phyloP scores from a whole-genome alignment of 1,284 basidiomycete genomes.

The Tylopilus orsonianus region DNA sequence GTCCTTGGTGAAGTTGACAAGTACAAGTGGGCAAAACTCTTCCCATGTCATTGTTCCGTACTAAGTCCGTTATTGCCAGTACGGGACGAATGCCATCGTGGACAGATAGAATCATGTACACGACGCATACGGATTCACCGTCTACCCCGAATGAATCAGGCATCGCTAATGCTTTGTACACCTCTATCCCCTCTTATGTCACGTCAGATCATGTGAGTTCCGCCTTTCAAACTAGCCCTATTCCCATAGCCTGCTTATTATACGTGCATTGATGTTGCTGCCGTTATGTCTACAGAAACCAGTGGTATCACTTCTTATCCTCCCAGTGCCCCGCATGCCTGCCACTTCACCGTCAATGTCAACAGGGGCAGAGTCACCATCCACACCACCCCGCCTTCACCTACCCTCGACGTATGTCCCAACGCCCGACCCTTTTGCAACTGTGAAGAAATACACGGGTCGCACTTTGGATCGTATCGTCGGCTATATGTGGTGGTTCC shows the following conservation, averaged over 20 bases:
- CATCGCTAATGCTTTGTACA: slow-evolving; percentile 69
- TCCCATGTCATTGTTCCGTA: slow-evolving; percentile 3
- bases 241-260: neutral
- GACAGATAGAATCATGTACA: slow-evolving; percentile 93
- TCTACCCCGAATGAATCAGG: slow-evolving; percentile 49
- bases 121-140: slow-evolving; percentile 72
- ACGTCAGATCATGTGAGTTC: slow-evolving; percentile 70
- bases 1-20: slow-evolving; percentile 74
- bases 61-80: slow-evolving; percentile 36
- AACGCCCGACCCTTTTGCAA: slow-evolving; percentile 50
- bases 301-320: slow-evolving; percentile 50
- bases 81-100: slow-evolving; percentile 83
- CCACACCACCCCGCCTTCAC: slow-evolving; percentile 42
- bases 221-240: neutral
- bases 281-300: slow-evolving; percentile 27
- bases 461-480: slow-evolving; percentile 67
- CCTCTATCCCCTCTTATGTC: slow-evolving; percentile 73
- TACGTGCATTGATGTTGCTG: neutral
- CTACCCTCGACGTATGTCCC: slow-evolving; percentile 54
- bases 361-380: slow-evolving; percentile 1
- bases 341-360: slow-evolving; percentile 5
- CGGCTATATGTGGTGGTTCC: slow-evolving; percentile 73
- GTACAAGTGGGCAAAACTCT: slow-evolving; percentile 56
- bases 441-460: slow-evolving; percentile 62
- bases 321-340: slow-evolving; percentile 14